Evolutionary conservation across 129 eudicot species (phyloP), one percentile per base, ranked within the genome.

Genomic region (Pulicaria dysenterica): DNA sequence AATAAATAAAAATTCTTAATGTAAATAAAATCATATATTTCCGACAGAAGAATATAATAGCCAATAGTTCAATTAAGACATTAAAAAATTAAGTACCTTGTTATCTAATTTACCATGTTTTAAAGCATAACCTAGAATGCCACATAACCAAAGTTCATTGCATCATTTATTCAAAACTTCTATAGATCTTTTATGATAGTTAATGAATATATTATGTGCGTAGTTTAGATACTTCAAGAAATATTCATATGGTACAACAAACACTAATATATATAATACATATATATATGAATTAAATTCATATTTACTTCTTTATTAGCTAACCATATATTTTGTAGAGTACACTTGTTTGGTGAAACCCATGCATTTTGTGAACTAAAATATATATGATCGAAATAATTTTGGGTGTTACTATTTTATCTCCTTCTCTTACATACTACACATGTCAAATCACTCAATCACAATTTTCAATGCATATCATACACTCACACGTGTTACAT

Each of bases 341-440:
- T 67, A 67, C 43, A 46, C 57, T 45, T 66, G 71, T 46, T 66
- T 66, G 71, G 71, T 66, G 19, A 44, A 11, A 15, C 54, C 11
- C 8, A 44, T 6, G 15, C 67, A 61, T 38, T n/a, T 5, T 59
- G 11, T 39, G 31, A 61, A 42, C 48, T 12, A 14, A 15, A 37
- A 6, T 36, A 31, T 14, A 54, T 14, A 54, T 16, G 14, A 5
- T 15, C 5, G 3, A 54, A 54, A 7, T 8, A 54, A 54, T 0
- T 6, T 5, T 14, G 16, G n/a, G n/a, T n/a, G n/a, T n/a, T n/a
- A n/a, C n/a, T n/a, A n/a, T n/a, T n/a, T n/a, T n/a, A n/a, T n/a
- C n/a, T n/a, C n/a, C n/a, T n/a, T n/a, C n/a, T n/a, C n/a, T n/a
- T n/a, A n/a, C n/a, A n/a, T n/a, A n/a, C n/a, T n/a, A n/a, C n/a